Evolutionary conservation across 2,329 filamentous ascomycete species (phyloP).

Genomic region (Pseudohalonectria lignicola): DNA sequence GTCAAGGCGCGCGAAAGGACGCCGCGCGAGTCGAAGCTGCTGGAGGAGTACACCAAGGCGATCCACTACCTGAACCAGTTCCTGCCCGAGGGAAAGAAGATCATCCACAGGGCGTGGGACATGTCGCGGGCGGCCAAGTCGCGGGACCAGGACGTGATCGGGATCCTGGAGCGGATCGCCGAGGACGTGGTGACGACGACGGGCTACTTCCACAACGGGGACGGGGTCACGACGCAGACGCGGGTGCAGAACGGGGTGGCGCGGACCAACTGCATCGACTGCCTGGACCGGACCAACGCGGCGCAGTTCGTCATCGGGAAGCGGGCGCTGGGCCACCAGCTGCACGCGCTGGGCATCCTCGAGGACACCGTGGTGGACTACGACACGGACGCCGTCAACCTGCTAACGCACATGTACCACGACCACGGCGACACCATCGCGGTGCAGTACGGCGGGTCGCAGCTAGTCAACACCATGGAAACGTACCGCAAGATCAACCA

Average conservation of each 20-base stretch:
- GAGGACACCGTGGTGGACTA: constrained; percentile 69
- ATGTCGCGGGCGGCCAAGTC: constrained; percentile 95
- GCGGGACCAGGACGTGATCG: constrained; percentile 87
- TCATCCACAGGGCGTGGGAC: constrained; percentile 92
- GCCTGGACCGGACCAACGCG: constrained; percentile 90
- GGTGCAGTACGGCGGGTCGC: constrained; percentile 92
- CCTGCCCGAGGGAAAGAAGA: constrained; percentile 70
- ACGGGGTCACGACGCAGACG: constrained; percentile 52
- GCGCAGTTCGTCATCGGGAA: constrained; percentile 98
- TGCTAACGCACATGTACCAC: constrained; percentile 98
- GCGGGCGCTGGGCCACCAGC: constrained; percentile 79
- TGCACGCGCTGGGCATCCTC: constrained; percentile 84
- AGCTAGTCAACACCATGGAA: constrained; percentile 98
- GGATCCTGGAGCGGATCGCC: constrained; percentile 78
- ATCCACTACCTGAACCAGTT: constrained; percentile 93
- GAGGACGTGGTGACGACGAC: constrained; percentile 78
- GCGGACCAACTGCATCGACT: constrained; percentile 96
- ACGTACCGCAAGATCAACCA: constrained; percentile 98
- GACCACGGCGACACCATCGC: constrained; percentile 97
- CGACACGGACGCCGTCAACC: constrained; percentile 89
- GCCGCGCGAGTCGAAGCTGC: constrained; percentile 81
- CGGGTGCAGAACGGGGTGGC: constrained; percentile 84
- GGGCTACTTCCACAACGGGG: constrained; percentile 91
- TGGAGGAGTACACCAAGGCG: constrained; percentile 78
- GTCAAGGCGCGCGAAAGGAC: constrained; percentile 83